Evolutionary conservation across 176 grass and related monocot genomes (phyloP).

Genomic region (Cenchrus purpureus): DNA sequence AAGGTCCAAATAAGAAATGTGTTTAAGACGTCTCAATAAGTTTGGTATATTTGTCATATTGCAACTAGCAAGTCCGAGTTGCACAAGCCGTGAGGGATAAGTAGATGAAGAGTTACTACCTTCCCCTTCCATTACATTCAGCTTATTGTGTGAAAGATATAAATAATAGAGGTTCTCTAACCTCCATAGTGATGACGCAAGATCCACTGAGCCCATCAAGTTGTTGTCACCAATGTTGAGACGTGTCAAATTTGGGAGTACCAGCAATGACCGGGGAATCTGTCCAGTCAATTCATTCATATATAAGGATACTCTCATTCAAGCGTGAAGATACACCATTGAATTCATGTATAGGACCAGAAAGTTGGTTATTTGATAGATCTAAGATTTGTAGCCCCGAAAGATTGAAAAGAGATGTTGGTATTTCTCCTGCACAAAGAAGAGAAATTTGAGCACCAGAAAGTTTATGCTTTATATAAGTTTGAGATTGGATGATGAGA

Average conservation of each 20-base stretch:
- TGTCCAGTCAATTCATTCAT: too few relatives aligned
- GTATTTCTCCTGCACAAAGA: too few relatives aligned
- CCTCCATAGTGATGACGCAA: not conserved
- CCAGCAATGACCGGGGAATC: not conserved
- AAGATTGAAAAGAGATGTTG: too few relatives aligned
- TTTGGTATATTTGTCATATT: slow-evolving; percentile 35
- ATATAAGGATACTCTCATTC: too few relatives aligned
- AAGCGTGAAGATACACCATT: too few relatives aligned
- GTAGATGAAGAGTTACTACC: not conserved
- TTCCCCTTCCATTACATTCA: not conserved
- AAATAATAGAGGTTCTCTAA: slow-evolving; percentile 4
- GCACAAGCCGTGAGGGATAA: accelerated
- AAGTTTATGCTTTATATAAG: too few relatives aligned
- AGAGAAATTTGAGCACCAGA: too few relatives aligned
- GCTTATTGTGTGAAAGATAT: slow-evolving; percentile 34
- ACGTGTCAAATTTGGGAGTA: not conserved
- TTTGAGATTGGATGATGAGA: too few relatives aligned
- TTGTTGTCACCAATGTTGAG: not conserved
- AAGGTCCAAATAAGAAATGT: slow-evolving; percentile 12
- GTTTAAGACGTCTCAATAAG: not conserved
- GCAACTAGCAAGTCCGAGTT: not conserved
- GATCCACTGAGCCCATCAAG: not conserved
- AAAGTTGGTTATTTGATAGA: too few relatives aligned
- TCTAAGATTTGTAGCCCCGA: too few relatives aligned
- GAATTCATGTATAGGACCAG: too few relatives aligned